These are phyloP conservation scores for Trichomonas tenax DNA, from an alignment of 208 protist species.

Conservation along the genomic window DNA sequence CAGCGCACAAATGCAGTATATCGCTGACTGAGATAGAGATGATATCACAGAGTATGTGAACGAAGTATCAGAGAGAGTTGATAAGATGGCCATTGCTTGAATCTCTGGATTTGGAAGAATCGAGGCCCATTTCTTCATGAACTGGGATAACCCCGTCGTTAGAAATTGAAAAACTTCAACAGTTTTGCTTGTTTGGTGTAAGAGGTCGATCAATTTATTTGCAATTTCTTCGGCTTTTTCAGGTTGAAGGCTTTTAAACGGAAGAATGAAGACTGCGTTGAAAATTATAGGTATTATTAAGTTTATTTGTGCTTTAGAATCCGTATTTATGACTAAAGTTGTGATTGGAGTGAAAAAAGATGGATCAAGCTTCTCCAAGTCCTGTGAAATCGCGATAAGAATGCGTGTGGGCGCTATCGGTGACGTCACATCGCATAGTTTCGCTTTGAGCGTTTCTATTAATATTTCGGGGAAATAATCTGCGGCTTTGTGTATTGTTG, in stretches of 20 bases:
- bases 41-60: neutral
- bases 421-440: neutral
- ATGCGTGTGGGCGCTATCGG: neutral
- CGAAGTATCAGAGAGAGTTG: neutral
- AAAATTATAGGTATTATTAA: neutral
- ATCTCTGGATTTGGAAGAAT: neutral
- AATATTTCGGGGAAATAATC: neutral
- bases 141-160: neutral
- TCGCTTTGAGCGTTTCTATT: neutral
- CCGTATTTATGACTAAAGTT: neutral
- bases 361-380: neutral
- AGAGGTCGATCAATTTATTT: neutral
- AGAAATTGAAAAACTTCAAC: neutral
- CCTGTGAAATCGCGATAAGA: neutral
- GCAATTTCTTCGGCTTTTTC: neutral
- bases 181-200: neutral
- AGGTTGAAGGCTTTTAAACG: neutral
- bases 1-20: neutral
- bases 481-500: neutral
- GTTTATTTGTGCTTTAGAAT: neutral
- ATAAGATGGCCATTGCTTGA: neutral
- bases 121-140: conserved; percentile 14
- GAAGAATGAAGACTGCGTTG: neutral
- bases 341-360: neutral
- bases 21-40: neutral